Evolutionary conservation across 495 filamentous ascomycete species (phyloP), one percentile per base, ranked within the genome.

Genomic region (Parathielavia appendiculata): DNA sequence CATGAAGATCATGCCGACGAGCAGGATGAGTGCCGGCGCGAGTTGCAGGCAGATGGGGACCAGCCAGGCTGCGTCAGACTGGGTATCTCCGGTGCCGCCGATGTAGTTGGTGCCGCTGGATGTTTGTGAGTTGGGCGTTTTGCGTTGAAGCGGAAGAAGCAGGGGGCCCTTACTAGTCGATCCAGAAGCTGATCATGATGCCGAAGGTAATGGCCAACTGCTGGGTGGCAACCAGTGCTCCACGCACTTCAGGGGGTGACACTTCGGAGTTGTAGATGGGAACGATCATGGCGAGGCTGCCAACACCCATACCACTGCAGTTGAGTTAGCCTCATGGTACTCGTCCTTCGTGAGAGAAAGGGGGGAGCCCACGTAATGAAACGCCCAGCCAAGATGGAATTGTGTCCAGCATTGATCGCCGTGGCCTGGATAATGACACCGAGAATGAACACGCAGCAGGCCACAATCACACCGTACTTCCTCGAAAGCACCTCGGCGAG

Each of bases 151-250:
- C 4, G n/a, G 14, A n/a, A 1, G 22, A 17, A 5, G 17, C 6
- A 11, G 23, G 11, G 3, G 13, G 48, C 13, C 55, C 64, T 44
- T 56, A 74, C 71, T 89, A 90, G 70, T 90, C 83, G 62, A 91
- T 88, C 89, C 90, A 95, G 75, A 91, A 93, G 60, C 81, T 83
- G 60, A 91, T 72, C 76, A 93, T 82, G 70, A 95, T 92, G 26
- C 90, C 90, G 51, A 90, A 83, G 35, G 84, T 89, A 61, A 92
- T 89, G 19, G 88, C 88, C 61, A 91, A 75, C 73, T 93, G 89
- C 69, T 95, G 87, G 0, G 88, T 74, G 8, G 85, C 87, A 9
- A 91, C 87, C 3, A 95, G 75, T 8, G 86, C 84, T 43, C 89
- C 90, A 22, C 78, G 76, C 20, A 83, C 78, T 58, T 82, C 79